phyloP scores from a whole-genome alignment of 768 basidiomycete species.

The Pulveroboletus ravenelii region DNA sequence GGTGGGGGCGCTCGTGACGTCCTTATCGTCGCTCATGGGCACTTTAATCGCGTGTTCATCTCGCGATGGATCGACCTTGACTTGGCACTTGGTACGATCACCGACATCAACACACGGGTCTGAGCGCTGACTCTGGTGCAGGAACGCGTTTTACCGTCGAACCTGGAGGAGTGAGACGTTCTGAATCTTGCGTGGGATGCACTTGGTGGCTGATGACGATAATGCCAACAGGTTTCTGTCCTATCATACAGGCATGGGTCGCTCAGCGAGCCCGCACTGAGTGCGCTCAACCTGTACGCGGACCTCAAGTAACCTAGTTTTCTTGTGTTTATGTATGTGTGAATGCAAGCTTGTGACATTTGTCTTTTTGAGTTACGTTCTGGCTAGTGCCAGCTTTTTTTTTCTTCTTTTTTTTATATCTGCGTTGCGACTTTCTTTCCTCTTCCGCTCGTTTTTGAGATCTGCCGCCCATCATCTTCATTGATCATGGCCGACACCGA shows the following conservation, averaged over 20 bases:
- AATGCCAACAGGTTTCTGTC: slow-evolving; percentile 55
- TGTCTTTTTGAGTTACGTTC: slow-evolving; percentile 10
- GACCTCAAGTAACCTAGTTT: slow-evolving; percentile 27
- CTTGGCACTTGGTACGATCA: slow-evolving; percentile 46
- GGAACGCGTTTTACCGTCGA: slow-evolving; percentile 82
- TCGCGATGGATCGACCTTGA: slow-evolving; percentile 78
- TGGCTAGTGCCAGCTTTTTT: slow-evolving; percentile 3
- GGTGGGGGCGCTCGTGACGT: slow-evolving; percentile 69
- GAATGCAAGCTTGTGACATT: slow-evolving; percentile 6
- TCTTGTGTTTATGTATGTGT: slow-evolving; percentile 23
- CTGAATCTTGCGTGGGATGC: not conserved
- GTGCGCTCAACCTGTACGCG: slow-evolving; percentile 68
- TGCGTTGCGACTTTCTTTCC: slow-evolving; percentile 5
- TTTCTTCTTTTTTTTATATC: slow-evolving; percentile 11
- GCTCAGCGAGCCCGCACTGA: slow-evolving; percentile 71
- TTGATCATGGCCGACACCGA: slow-evolving; percentile 38
- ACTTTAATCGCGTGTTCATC: slow-evolving; percentile 71
- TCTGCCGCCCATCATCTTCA: slow-evolving; percentile 14
- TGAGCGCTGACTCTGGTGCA: slow-evolving; percentile 23
- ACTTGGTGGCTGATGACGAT: slow-evolving; percentile 11
- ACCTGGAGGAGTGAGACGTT: slow-evolving; percentile 62
- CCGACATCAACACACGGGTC: not conserved
- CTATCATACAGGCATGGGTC: slow-evolving; percentile 81
- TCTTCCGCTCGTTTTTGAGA: slow-evolving; percentile 6
- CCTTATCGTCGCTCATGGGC: slow-evolving; percentile 87